These are phyloP conservation scores for Starmerella lactis-condensi DNA, from an alignment of 805 yeast genomes.

Conservation along the genomic window DNA sequence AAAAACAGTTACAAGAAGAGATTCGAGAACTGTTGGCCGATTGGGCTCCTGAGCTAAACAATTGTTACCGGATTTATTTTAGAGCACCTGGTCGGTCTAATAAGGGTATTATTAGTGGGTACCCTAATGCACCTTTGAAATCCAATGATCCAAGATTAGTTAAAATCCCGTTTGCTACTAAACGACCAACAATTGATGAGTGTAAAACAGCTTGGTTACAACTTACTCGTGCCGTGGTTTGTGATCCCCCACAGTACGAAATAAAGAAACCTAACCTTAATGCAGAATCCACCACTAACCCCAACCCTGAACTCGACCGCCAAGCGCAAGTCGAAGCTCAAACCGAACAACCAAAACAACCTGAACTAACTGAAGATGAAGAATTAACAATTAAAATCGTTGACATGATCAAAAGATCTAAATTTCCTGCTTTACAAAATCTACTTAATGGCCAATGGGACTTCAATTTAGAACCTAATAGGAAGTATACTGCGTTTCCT, in stretches of 20 bases:
- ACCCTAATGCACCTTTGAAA: constrained; percentile 36
- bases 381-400: constrained; percentile 41
- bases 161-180: constrained; percentile 73
- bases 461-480: constrained; percentile 36
- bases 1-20: constrained; percentile 61
- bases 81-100: constrained; percentile 64
- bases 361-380: constrained; percentile 28
- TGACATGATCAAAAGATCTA: constrained; percentile 45
- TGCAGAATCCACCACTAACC: neutral
- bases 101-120: constrained; percentile 46
- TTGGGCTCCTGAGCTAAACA: constrained; percentile 42
- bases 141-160: constrained; percentile 44
- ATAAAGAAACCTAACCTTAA: constrained; percentile 13
- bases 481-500: constrained; percentile 39
- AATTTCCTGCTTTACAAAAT: constrained; percentile 52
- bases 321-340: neutral
- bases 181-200: constrained; percentile 67
- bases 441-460: constrained; percentile 39
- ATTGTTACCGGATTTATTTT: constrained; percentile 54
- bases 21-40: constrained; percentile 44
- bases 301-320: neutral
- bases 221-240: constrained; percentile 39
- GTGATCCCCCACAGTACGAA: constrained; percentile 35
- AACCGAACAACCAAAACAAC: neutral
- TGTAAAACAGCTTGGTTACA: constrained; percentile 64